Conservation (phyloP, 2,329 filamentous ascomycete genomes). For the Nemania abortiva region DNA sequence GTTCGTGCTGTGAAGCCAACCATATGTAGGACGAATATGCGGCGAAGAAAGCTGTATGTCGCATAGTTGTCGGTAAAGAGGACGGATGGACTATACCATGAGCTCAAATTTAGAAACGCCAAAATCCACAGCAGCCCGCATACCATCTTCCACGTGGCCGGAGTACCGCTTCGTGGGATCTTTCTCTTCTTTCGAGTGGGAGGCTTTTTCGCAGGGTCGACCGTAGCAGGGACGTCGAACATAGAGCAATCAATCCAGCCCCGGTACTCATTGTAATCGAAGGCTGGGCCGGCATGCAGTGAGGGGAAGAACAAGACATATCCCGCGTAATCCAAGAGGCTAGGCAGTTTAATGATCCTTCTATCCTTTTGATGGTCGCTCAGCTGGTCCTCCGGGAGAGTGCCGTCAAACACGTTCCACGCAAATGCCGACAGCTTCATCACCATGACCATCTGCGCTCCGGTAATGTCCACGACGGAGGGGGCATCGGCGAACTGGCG, state of each 20-base stretch:
- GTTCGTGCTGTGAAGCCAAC: slow-evolving; percentile 83
- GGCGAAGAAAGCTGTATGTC: slow-evolving; percentile 74
- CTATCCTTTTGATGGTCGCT: slow-evolving; percentile 88
- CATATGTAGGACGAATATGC: slow-evolving; percentile 85
- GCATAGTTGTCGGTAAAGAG: slow-evolving; percentile 76
- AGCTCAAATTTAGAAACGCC: slow-evolving; percentile 78
- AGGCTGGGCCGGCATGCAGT: slow-evolving; percentile 88
- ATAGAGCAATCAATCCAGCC: slow-evolving; percentile 94
- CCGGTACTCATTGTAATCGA: slow-evolving; percentile 93
- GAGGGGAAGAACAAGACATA: slow-evolving; percentile 97
- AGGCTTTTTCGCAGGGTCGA: slow-evolving; percentile 87
- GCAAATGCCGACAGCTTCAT: slow-evolving; percentile 98
- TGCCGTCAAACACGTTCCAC: slow-evolving; percentile 97
- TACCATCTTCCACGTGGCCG: slow-evolving; percentile 81
- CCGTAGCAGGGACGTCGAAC: slow-evolving; percentile 85
- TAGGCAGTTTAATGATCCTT: slow-evolving; percentile 79
- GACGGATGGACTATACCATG: slow-evolving; percentile 72
- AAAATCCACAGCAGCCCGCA: slow-evolving; percentile 83
- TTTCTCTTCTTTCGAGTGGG: slow-evolving; percentile 89
- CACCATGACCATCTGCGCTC: slow-evolving; percentile 96
- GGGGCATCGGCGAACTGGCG: slow-evolving; percentile 79
- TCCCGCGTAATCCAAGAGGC: slow-evolving; percentile 82
- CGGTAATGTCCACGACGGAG: slow-evolving; percentile 84
- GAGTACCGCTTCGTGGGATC: slow-evolving; percentile 90
- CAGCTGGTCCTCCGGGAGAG: slow-evolving; percentile 81